Conservation (phyloP, 257 asterid species). For the Mitragyna speciosa region DNA sequence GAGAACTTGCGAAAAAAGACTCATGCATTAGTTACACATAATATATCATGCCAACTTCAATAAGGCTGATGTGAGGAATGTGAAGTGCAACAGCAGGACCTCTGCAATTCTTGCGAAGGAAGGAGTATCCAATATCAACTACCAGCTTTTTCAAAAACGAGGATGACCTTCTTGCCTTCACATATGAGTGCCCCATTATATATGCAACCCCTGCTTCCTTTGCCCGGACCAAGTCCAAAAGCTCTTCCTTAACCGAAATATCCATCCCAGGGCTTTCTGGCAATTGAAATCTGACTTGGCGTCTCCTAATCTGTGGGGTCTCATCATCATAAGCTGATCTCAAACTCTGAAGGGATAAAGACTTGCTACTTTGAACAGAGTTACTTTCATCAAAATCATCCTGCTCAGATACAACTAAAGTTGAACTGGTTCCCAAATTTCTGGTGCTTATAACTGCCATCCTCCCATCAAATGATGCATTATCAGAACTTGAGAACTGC, state of each 20-base stretch:
- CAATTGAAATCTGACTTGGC: constrained; percentile 61
- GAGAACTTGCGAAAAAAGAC: neutral
- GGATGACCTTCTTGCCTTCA: constrained; percentile 79
- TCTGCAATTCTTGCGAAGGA: constrained; percentile 88
- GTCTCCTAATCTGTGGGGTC: constrained; percentile 69
- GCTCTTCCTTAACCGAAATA: constrained; percentile 70
- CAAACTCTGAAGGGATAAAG: constrained; percentile 65
- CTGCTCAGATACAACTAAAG: constrained; percentile 44
- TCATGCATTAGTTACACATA: constrained; percentile 46
- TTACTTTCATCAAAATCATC: constrained; percentile 37
- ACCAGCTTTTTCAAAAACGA: constrained; percentile 69
- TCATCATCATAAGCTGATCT: constrained; percentile 76
- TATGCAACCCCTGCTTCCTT: constrained; percentile 94
- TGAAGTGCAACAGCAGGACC: constrained; percentile 92
- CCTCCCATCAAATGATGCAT: constrained; percentile 73
- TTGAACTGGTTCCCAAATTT: constrained; percentile 40
- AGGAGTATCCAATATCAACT: constrained; percentile 84
- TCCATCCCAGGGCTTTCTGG: constrained; percentile 64
- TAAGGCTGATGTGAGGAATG: constrained; percentile 92
- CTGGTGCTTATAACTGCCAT: constrained; percentile 91
- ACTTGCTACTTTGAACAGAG: constrained; percentile 69
- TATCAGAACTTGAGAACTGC: constrained; percentile 61
- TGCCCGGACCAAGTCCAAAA: constrained; percentile 70
- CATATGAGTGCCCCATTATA: constrained; percentile 89
- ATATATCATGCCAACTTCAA: constrained; percentile 95